phyloP scores from a whole-genome alignment of 768 basidiomycete genomes.

The Sarcodon sp. region DNA sequence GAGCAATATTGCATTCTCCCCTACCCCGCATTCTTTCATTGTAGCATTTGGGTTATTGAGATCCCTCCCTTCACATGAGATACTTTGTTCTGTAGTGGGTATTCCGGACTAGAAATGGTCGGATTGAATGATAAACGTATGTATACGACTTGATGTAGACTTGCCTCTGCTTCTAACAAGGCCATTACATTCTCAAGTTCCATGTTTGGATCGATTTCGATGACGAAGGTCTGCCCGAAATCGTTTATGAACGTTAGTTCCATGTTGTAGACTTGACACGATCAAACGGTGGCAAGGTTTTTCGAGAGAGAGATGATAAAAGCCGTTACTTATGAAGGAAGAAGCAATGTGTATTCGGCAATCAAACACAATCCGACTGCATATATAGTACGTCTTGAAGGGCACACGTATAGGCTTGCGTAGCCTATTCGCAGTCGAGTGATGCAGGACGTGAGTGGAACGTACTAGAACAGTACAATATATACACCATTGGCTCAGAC shows the following conservation, averaged over 20 bases:
- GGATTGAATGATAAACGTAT: not conserved
- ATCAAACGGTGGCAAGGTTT: not conserved
- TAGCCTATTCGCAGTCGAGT: not conserved
- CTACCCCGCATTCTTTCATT: conserved; percentile 52
- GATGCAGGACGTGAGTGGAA: not conserved
- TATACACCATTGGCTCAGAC: too few species aligned
- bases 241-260: conserved; percentile 63
- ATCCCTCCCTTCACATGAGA: conserved; percentile 56
- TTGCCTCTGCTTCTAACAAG: conserved; percentile 88
- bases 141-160: conserved; percentile 12
- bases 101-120: conserved; percentile 50
- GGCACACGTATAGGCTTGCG: not conserved
- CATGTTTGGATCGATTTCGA: conserved; percentile 88
- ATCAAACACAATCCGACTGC: not conserved
- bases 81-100: conserved; percentile 56
- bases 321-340: not conserved
- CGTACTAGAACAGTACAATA: too few species aligned
- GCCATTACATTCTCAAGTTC: conserved; percentile 89
- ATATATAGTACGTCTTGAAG: too few species aligned
- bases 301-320: too few species aligned
- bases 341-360: not conserved
- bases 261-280: conserved; percentile 25
- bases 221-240: conserved; percentile 41
- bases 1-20: conserved; percentile 50
- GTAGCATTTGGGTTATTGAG: conserved; percentile 55